Percentiles rank a stretch among this genome's conserved stretches.
Conservation (phyloP, 192 early-diverging fungal genomes). For the Backusella macrospora region DNA sequence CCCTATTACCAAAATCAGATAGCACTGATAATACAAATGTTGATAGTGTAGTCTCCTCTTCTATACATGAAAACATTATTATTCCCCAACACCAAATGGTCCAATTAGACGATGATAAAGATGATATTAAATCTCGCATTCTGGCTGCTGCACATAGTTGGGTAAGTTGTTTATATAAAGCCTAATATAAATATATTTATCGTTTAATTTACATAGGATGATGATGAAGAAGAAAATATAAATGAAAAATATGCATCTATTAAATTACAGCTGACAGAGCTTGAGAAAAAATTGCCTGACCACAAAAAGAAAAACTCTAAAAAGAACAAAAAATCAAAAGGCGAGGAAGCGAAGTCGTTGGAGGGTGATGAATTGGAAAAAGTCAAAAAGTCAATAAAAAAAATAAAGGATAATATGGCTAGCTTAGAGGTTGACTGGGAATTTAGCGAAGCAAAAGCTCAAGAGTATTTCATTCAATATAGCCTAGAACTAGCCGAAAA, state of each 20-base stretch:
- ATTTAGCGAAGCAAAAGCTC: conserved; percentile 40
- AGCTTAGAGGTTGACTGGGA: conserved; percentile 47
- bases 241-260: conserved; percentile 25
- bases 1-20: background rate
- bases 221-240: conserved; percentile 20
- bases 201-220: conserved; percentile 4
- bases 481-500: conserved; percentile 37
- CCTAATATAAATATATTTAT: background rate
- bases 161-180: conserved; percentile 19
- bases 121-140: conserved; percentile 31
- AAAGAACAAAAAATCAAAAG: conserved; percentile 33
- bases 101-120: background rate
- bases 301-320: conserved; percentile 20
- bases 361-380: conserved; percentile 19
- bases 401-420: conserved; percentile 31
- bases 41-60: background rate
- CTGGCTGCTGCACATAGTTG: conserved; percentile 26
- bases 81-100: background rate
- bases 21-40: background rate
- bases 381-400: conserved; percentile 30
- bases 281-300: conserved; percentile 18
- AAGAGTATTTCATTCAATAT: conserved; percentile 34
- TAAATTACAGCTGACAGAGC: conserved; percentile 19
- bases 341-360: background rate
- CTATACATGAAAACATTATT: background rate